Conservation (phyloP, 2,329 filamentous ascomycete genomes). For the Aspergillus hortae region DNA sequence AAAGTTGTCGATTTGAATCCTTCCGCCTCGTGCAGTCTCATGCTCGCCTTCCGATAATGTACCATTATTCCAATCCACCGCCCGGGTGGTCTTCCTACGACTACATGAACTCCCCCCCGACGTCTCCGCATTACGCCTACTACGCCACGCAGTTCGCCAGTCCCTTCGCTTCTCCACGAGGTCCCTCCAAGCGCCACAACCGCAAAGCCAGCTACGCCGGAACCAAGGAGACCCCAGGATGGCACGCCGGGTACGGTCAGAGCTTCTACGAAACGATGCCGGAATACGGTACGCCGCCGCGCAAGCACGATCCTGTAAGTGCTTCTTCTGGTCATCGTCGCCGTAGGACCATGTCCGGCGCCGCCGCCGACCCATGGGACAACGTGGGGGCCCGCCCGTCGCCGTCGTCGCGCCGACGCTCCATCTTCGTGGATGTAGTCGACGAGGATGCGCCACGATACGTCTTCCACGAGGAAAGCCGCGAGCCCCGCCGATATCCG, state of each 20-base stretch:
- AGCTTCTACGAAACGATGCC: constrained; percentile 46
- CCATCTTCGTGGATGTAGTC: constrained; percentile 56
- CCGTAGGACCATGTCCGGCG: constrained; percentile 46
- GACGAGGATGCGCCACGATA: constrained; percentile 50
- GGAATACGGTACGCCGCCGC: constrained; percentile 52
- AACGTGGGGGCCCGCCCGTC: constrained; percentile 17
- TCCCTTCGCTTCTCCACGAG: constrained; percentile 45
- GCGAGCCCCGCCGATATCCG: constrained; percentile 24
- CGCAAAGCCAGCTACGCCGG: constrained; percentile 56
- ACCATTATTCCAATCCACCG: constrained; percentile 46
- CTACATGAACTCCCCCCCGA: constrained; percentile 47
- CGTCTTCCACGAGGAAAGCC: constrained; percentile 45
- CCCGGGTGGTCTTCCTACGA: constrained; percentile 48
- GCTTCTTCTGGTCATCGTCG: constrained; percentile 47
- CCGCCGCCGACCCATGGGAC: constrained; percentile 18
- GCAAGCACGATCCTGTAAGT: constrained; percentile 65
- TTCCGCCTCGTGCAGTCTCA: constrained; percentile 19
- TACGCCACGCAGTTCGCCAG: constrained; percentile 55
- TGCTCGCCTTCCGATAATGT: constrained; percentile 41
- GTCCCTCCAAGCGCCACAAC: constrained; percentile 48
- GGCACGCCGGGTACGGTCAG: constrained; percentile 45
- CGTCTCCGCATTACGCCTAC: constrained; percentile 49
- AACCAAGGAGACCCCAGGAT: constrained; percentile 39
- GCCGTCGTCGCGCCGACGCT: constrained; percentile 46
- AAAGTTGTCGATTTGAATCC: constrained; percentile 17